phyloP scores from a whole-genome alignment of 768 basidiomycete genomes.

The Lepiota brunneoincarnata region DNA sequence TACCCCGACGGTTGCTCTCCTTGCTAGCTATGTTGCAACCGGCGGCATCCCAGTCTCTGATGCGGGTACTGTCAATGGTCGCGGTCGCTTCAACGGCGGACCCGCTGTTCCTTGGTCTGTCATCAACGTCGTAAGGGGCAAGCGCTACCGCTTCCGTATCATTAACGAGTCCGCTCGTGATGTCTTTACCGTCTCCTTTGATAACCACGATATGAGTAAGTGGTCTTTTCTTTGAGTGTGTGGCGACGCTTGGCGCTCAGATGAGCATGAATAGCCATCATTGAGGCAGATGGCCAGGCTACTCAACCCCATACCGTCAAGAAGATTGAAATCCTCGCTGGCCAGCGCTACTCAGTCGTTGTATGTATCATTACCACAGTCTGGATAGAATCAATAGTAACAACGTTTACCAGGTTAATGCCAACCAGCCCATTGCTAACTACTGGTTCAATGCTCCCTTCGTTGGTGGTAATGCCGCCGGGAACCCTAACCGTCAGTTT shows the following conservation, averaged over 20 bases:
- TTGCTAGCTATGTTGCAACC: constrained; percentile 24
- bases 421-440: constrained; percentile 43
- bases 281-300: constrained; percentile 37
- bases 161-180: constrained; percentile 48
- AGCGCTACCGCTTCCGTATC: constrained; percentile 53
- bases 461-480: constrained; percentile 27
- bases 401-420: constrained; percentile 21
- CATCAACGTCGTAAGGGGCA: constrained; percentile 37
- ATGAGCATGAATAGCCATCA: constrained; percentile 21
- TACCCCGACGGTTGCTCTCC: constrained; percentile 20
- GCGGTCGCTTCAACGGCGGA: constrained; percentile 40
- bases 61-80: constrained; percentile 46
- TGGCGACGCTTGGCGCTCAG: neutral
- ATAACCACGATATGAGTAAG: constrained; percentile 28
- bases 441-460: constrained; percentile 45
- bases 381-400: neutral
- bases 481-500: constrained; percentile 30
- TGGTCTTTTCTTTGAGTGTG: neutral
- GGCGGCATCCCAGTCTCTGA: constrained; percentile 29
- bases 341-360: constrained; percentile 48
- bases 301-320: constrained; percentile 32
- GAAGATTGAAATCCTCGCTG: constrained; percentile 39
- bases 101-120: constrained; percentile 37
- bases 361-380: neutral
- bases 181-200: constrained; percentile 35